A percentile compares a stretch with the other conserved stretches of the same genome.
phyloP scores from a whole-genome alignment of 106 monocot species.

The Posidonia australis region DNA sequence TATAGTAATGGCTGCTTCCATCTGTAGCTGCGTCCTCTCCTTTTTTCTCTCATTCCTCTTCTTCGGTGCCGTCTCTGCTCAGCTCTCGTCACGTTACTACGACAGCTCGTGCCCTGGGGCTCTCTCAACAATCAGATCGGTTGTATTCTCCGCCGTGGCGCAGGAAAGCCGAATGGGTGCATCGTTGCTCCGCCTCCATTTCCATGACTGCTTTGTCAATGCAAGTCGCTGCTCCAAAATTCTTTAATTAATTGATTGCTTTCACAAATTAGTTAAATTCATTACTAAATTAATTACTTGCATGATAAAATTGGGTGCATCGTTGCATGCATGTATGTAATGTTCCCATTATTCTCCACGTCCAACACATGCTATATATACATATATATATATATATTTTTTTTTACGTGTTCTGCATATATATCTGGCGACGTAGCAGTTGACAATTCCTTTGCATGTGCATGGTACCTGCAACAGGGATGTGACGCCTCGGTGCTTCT shows the following conservation, averaged over 20 bases:
- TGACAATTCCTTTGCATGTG: too few species aligned
- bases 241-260: too few species aligned
- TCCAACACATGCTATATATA: too few species aligned
- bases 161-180: slow-evolving; percentile 12
- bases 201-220: slow-evolving; percentile 21
- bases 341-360: too few species aligned
- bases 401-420: neutral
- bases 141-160: neutral
- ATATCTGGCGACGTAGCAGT: too few species aligned
- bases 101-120: slow-evolving; percentile 6
- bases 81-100: slow-evolving; percentile 12
- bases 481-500: slow-evolving; percentile 32
- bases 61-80: neutral
- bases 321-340: neutral
- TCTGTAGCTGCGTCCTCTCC: neutral
- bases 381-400: neutral
- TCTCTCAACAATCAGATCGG: neutral
- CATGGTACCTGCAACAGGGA: too few species aligned
- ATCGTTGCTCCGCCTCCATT: slow-evolving; percentile 15
- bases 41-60: neutral
- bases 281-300: too few species aligned
- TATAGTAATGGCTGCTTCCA: too few species aligned
- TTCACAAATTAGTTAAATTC: too few species aligned
- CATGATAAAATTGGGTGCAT: too few species aligned
- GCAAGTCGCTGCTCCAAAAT: too few species aligned